A percentile compares a stretch with the other conserved stretches of the same genome.
These are phyloP conservation scores for Nepenthes gracilis DNA, from an alignment of 148 eudicot species.

Conservation along the genomic window DNA sequence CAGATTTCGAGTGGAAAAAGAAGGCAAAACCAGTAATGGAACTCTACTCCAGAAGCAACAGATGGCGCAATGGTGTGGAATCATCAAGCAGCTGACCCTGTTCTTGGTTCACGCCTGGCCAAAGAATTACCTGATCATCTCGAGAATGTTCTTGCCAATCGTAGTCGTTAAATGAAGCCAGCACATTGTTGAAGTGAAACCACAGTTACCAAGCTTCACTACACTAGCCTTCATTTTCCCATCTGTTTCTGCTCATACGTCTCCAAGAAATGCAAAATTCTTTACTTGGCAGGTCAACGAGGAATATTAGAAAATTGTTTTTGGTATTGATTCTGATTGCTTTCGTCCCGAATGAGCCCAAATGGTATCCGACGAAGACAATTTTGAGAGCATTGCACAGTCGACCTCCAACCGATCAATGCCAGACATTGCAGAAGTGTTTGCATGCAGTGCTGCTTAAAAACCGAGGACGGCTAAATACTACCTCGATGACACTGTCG, in stretches of 20 bases:
- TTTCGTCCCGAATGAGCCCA: constrained; percentile 22
- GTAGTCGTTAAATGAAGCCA: constrained; percentile 45
- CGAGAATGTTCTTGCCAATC: constrained; percentile 46
- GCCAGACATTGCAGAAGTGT: constrained; percentile 28
- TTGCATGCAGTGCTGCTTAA: constrained; percentile 21
- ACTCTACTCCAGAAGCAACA: constrained; percentile 38
- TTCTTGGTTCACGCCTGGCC: constrained; percentile 46
- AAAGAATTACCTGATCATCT: constrained; percentile 50
- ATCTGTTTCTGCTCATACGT: too few relatives aligned
- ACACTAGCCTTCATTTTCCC: too few relatives aligned
- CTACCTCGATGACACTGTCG: constrained; percentile 19
- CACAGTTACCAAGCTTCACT: constrained; percentile 25
- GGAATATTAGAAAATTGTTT: constrained; percentile 33
- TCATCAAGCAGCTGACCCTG: constrained; percentile 43
- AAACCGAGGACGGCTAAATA: constrained; percentile 25
- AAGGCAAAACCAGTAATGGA: constrained; percentile 41
- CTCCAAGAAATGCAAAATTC: neutral
- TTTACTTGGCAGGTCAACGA: neutral
- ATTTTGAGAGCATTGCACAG: constrained; percentile 45
- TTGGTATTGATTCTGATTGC: constrained; percentile 34
- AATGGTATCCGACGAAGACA: constrained; percentile 52
- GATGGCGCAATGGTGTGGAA: constrained; percentile 49
- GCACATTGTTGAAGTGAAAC: constrained; percentile 42
- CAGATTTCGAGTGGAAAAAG: constrained; percentile 36
- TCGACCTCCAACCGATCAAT: constrained; percentile 28